Base-by-base conservation (phyloP, 768 basidiomycete genomes). In the Phlebiopsis flavidoalba region DNA sequence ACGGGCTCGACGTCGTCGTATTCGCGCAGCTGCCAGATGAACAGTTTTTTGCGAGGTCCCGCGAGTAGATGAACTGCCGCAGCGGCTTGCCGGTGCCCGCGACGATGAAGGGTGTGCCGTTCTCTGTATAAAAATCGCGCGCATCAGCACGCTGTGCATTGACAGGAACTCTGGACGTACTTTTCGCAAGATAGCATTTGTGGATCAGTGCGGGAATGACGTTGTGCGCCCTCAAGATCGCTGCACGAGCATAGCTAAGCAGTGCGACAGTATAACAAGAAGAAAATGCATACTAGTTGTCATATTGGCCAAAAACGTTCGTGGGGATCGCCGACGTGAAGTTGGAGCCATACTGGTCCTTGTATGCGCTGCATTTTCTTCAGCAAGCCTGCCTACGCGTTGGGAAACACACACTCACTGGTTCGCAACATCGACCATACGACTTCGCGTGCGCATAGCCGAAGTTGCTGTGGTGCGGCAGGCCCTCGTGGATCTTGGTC, bases 261-360 rank as follows among this genome's bases (percentile, higher is more conserved):
- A 51, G 8, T 15, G 36, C 15, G 7, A 22, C 8, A 31, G 35
- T n/a, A 24, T 17, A 4, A 22, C 4, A 3, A 35, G 33, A n/a
- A 33, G 26, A 53, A 22, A 17, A 17, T 22, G 70, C 81, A 59
- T 64, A 90, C 92, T 91, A 98, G 77, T 98, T 98, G 75, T 97
- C 95, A 69, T 93, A 73, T 5, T 91, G 92, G 14, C 95, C 95
- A 70, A 98, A 98, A n/a, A 98, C 86, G 71, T 95, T 97, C 11
- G 96, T 98, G 1, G 96, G 95, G 69, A 98, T 98, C 14, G 95
- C 94, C 46, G 93, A 93, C 4, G 95, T 97, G 71, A 97, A 98
- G 74, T 93, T 93, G 76, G 86, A 87, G 19, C 95, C 95, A 67
- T 88, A 96, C 73, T 98, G 89, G 65, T 96, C 93, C 76, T 95